phyloP scores from a whole-genome alignment of 2,329 filamentous ascomycete genomes.

The Colletotrichum phormii region DNA sequence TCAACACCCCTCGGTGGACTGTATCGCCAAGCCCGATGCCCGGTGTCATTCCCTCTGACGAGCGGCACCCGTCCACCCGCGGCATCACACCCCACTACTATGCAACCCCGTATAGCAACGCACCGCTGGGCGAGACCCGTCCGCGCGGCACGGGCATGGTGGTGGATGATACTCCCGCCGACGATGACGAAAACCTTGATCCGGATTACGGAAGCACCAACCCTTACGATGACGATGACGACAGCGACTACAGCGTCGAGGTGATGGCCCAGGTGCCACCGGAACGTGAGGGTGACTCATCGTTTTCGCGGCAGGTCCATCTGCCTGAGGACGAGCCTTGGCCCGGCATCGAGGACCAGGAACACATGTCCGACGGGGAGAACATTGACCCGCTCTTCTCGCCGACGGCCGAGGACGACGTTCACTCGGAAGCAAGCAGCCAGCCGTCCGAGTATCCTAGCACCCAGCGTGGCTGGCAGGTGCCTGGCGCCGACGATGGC shows the following conservation, averaged over 20 bases:
- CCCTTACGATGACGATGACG: slow-evolving; percentile 44
- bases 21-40: slow-evolving; percentile 58
- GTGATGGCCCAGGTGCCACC: slow-evolving; percentile 41
- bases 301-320: slow-evolving; percentile 46
- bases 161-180: slow-evolving; percentile 40
- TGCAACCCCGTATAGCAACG: slow-evolving; percentile 79
- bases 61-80: slow-evolving; percentile 50
- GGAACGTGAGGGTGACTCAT: slow-evolving; percentile 37
- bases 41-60: slow-evolving; percentile 43
- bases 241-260: slow-evolving; percentile 43
- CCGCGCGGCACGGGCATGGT: slow-evolving; percentile 32
- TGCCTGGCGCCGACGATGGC: slow-evolving; percentile 40
- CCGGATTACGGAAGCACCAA: slow-evolving; percentile 43
- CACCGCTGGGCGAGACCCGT: slow-evolving; percentile 57
- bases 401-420: slow-evolving; percentile 42
- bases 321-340: slow-evolving; percentile 67
- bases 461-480: slow-evolving; percentile 56
- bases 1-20: slow-evolving; percentile 68
- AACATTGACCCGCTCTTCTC: slow-evolving; percentile 58
- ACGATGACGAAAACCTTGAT: slow-evolving; percentile 45
- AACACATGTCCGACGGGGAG: slow-evolving; percentile 59
- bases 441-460: slow-evolving; percentile 68
- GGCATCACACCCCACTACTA: slow-evolving; percentile 74
- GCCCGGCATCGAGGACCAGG: slow-evolving; percentile 66
- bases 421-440: slow-evolving; percentile 56